Evolutionary conservation across 441 rosid species (phyloP).

Genomic region (Cnidoscolus chayamansa): DNA sequence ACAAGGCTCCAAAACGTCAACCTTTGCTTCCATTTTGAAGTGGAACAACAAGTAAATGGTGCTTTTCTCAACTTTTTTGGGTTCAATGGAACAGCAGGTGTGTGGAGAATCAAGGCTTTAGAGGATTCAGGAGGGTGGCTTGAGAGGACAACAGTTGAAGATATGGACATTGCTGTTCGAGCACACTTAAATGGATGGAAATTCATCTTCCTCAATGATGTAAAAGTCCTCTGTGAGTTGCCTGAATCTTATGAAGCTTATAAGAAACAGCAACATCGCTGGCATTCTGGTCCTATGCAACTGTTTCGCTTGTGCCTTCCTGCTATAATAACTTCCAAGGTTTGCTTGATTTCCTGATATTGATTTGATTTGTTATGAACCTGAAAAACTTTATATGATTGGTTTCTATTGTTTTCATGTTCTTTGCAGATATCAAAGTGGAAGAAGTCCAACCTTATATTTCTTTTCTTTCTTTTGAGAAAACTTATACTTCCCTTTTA

Average conservation of each 20-base stretch:
- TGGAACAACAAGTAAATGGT: slow-evolving; percentile 92
- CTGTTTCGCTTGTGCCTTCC: slow-evolving; percentile 85
- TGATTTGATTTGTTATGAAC: slow-evolving; percentile 5
- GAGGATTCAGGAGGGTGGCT: slow-evolving; percentile 96
- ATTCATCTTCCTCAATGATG: slow-evolving; percentile 74
- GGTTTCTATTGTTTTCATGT: background rate
- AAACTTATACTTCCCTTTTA: slow-evolving; percentile 87
- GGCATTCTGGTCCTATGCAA: slow-evolving; percentile 99
- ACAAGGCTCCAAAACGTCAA: slow-evolving; percentile 87
- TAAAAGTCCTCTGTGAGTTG: slow-evolving; percentile 73
- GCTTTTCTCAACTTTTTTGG: slow-evolving; percentile 77
- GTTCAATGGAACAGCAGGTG: slow-evolving; percentile 95
- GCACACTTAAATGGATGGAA: slow-evolving; percentile 92
- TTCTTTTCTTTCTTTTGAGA: slow-evolving; percentile 83
- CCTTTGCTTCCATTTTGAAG: slow-evolving; percentile 89
- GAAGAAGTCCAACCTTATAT: slow-evolving; percentile 76
- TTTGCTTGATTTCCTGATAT: background rate
- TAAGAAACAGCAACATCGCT: slow-evolving; percentile 89
- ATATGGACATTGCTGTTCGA: slow-evolving; percentile 93
- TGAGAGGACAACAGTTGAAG: slow-evolving; percentile 91
- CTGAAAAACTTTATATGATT: background rate
- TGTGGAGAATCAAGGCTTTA: slow-evolving; percentile 86
- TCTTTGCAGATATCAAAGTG: slow-evolving; percentile 57
- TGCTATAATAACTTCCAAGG: slow-evolving; percentile 72
- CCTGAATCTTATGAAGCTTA: slow-evolving; percentile 95